Evolutionary conservation across 805 yeast genomes (phyloP).

Genomic region (Brettanomyces naardenensis): DNA sequence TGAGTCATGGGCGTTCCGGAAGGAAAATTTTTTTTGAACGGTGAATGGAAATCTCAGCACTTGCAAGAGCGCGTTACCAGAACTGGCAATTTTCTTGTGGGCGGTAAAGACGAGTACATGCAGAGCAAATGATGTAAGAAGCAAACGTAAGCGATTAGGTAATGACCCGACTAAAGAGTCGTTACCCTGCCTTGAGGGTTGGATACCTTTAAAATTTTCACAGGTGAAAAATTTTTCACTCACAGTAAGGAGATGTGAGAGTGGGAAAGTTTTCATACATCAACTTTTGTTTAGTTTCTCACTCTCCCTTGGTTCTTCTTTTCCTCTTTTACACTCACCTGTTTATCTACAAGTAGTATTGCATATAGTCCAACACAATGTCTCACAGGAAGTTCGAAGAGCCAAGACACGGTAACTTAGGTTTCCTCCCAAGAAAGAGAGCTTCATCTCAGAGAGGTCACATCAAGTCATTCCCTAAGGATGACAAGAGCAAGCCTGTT

Average conservation of each 20-base stretch:
- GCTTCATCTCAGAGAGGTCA: slow-evolving; percentile 97
- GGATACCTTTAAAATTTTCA: too few species aligned
- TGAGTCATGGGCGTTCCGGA: slow-evolving; percentile 3
- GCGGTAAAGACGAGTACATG: neutral
- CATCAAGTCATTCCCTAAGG: slow-evolving; percentile 99
- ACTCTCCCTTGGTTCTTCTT: neutral
- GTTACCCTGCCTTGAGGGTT: too few species aligned
- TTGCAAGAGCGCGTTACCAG: slow-evolving; percentile 8
- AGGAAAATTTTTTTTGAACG: slow-evolving; percentile 6
- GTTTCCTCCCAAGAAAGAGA: slow-evolving; percentile 99
- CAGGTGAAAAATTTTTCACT: too few species aligned
- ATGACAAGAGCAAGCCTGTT: slow-evolving; percentile 94
- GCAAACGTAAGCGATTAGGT: too few species aligned
- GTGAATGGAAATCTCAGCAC: slow-evolving; percentile 2
- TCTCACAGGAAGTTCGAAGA: slow-evolving; percentile 99
- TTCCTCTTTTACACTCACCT: neutral
- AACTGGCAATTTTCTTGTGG: slow-evolving; percentile 3
- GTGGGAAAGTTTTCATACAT: too few species aligned
- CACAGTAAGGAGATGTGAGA: too few species aligned
- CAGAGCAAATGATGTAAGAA: neutral
- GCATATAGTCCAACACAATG: too few species aligned
- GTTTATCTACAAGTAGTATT: too few species aligned
- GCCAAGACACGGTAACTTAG: slow-evolving; percentile 99
- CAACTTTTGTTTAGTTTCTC: too few species aligned
- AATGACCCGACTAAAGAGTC: too few species aligned